Evolutionary conservation across 2,329 filamentous ascomycete species (phyloP), one percentile per base, ranked within the genome.

Genomic region (Dothiorella sarmentorum): DNA sequence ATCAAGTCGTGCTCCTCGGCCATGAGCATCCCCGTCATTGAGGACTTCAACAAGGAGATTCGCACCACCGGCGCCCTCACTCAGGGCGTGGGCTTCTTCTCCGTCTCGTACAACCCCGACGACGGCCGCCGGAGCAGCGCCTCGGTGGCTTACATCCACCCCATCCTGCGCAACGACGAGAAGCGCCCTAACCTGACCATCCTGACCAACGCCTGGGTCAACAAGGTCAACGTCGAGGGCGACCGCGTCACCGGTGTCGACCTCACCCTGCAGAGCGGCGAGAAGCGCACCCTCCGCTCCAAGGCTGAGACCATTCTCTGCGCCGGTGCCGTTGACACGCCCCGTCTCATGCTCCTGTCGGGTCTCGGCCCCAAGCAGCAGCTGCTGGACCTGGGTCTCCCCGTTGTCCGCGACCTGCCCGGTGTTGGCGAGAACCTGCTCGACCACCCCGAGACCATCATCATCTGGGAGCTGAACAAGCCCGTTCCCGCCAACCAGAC

Each of bases 71-170:
- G 91, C 59, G 80, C 85, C 43, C 76, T 96, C 63, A 86, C 85
- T 64, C 80, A 88, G 67, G 88, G 88, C 49, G 89, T 94, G 26
- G 91, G 91, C 58, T 96, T 96, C 81, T 93, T 96, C 80, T 91
- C 88, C 63, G 86, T 96, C 65, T 87, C 89, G 35, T 96, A 96
- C 78, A 95, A 96, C 77, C 91, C 91, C 2, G 91, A 96, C 68
- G 87, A 91, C 68, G 90, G 91, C 68, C 84, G 85, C 66, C 85
- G 91, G 63, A 93, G 88, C 77, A 92, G 88, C 70, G 91, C 91
- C 61, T 91, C 88, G 60, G 91, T 96, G 20, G 91, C 91, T 17
- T 96, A 96, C 76, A 92, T 96, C 69, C 91, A 96, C 75, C 91
- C 91, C 33, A 91, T 96, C 68, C 82, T 96, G 55, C 85, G 88